Conservation (phyloP, 2,329 filamentous ascomycete genomes). For the Paecilomyces fulvus region DNA sequence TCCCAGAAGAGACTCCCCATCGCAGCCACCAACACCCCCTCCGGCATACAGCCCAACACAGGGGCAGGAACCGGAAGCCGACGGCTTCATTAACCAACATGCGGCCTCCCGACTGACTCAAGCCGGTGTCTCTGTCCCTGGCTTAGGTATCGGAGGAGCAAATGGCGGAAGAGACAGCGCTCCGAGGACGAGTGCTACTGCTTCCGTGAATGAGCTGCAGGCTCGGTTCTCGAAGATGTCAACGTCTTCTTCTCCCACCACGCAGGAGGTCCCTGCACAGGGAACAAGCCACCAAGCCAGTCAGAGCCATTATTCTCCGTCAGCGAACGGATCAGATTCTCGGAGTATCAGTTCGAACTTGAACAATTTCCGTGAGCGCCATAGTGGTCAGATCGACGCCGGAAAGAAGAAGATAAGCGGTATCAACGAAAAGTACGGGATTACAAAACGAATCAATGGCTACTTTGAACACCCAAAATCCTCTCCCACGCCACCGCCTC, state of each 20-base stretch:
- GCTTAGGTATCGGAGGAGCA: conserved; percentile 57
- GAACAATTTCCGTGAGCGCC: conserved; percentile 61
- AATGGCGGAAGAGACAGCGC: conserved; percentile 20
- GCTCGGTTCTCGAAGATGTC: conserved; percentile 54
- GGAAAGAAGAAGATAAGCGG: conserved; percentile 51
- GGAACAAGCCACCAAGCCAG: conserved; percentile 53
- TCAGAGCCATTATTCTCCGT: conserved; percentile 47
- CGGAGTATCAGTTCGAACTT: conserved; percentile 51
- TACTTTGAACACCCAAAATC: conserved; percentile 32
- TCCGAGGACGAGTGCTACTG: conserved; percentile 16
- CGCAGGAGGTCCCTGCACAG: conserved; percentile 20
- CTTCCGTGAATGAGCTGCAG: conserved; percentile 58
- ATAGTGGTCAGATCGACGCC: conserved; percentile 58
- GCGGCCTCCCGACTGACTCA: conserved; percentile 60
- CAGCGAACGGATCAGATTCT: conserved; percentile 53
- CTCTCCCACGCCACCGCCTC: conserved; percentile 9
- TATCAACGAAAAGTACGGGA: conserved; percentile 55
- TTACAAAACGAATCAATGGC: conserved; percentile 42
- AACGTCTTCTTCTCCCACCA: conserved; percentile 24
- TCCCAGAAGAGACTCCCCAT: conserved; percentile 52
- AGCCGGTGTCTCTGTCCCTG: conserved; percentile 71
- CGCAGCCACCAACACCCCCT: conserved; percentile 35
- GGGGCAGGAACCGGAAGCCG: conserved; percentile 18
- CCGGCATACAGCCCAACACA: conserved; percentile 39
- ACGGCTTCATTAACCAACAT: conserved; percentile 45